Conservation (phyloP, 1,139 yeast genomes). For the Hemisphaericaspora xylanilytica region DNA sequence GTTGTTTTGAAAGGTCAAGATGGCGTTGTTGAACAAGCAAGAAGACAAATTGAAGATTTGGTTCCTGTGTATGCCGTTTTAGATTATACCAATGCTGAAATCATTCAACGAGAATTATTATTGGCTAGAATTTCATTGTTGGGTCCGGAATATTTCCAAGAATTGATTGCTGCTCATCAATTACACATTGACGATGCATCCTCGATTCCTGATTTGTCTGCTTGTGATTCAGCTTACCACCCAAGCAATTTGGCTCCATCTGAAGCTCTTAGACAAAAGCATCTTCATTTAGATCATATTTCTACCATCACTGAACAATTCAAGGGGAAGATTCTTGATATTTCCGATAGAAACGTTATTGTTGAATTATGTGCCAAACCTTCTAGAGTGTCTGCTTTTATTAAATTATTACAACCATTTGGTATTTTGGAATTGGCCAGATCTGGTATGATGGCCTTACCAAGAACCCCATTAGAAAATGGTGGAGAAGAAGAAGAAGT, state of each 20-base stretch:
- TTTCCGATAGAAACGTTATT: constrained; percentile 89
- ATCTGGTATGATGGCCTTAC: constrained; percentile 98
- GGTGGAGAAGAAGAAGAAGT: constrained; percentile 46
- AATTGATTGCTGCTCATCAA: constrained; percentile 84
- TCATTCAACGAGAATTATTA: constrained; percentile 85
- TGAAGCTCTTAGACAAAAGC: constrained; percentile 92
- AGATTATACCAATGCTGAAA: constrained; percentile 88
- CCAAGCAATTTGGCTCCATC: constrained; percentile 89
- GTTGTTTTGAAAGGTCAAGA: constrained; percentile 93
- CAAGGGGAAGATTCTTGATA: constrained; percentile 91
- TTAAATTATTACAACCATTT: constrained; percentile 88
- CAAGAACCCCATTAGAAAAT: constrained; percentile 84
- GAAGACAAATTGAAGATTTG: constrained; percentile 95
- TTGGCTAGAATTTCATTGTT: constrained; percentile 87
- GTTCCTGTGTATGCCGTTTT: constrained; percentile 98
- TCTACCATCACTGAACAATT: constrained; percentile 78
- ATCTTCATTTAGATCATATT: constrained; percentile 81
- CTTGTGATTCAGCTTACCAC: constrained; percentile 63
- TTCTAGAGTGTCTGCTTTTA: constrained; percentile 78
- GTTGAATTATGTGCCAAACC: constrained; percentile 96
- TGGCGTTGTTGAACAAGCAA: constrained; percentile 96
- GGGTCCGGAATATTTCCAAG: constrained; percentile 97
- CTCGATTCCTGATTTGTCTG: constrained; percentile 46
- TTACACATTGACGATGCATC: constrained; percentile 41
- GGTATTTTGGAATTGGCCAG: constrained; percentile 96